phyloP scores from a whole-genome alignment of 495 filamentous ascomycete species.

The Letharia lupina region DNA sequence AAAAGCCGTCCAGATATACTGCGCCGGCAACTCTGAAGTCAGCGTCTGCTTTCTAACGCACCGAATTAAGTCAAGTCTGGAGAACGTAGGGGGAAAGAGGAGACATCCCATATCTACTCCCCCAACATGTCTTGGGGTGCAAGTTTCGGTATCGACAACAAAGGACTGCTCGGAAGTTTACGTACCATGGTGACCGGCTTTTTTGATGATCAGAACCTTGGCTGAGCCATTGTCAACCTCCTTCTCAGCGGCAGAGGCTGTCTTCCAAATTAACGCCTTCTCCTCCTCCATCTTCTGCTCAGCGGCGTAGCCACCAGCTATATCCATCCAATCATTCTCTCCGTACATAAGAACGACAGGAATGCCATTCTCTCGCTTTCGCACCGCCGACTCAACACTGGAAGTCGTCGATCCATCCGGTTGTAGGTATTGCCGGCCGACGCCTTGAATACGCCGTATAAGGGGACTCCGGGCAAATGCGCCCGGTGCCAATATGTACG shows the following conservation, averaged over 20 bases:
- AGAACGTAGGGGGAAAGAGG: background rate
- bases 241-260: conserved; percentile 60
- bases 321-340: conserved; percentile 98
- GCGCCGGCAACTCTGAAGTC: background rate
- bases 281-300: conserved; percentile 71
- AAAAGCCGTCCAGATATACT: conserved; percentile 79
- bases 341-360: conserved; percentile 93
- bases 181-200: conserved; percentile 70
- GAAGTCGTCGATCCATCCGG: conserved; percentile 24
- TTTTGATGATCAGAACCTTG: conserved; percentile 74
- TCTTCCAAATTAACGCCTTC: conserved; percentile 45
- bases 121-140: background rate
- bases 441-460: conserved; percentile 76
- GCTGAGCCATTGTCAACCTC: conserved; percentile 64
- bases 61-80: background rate
- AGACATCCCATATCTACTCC: background rate
- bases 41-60: background rate
- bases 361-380: conserved; percentile 59
- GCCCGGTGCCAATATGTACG: conserved; percentile 87
- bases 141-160: background rate
- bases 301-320: conserved; percentile 72
- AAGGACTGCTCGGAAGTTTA: background rate
- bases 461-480: conserved; percentile 85
- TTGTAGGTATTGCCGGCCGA: conserved; percentile 58
- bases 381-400: conserved; percentile 23